Base-by-base conservation (phyloP, 2,329 filamentous ascomycete species). In the Saccharata proteae region DNA sequence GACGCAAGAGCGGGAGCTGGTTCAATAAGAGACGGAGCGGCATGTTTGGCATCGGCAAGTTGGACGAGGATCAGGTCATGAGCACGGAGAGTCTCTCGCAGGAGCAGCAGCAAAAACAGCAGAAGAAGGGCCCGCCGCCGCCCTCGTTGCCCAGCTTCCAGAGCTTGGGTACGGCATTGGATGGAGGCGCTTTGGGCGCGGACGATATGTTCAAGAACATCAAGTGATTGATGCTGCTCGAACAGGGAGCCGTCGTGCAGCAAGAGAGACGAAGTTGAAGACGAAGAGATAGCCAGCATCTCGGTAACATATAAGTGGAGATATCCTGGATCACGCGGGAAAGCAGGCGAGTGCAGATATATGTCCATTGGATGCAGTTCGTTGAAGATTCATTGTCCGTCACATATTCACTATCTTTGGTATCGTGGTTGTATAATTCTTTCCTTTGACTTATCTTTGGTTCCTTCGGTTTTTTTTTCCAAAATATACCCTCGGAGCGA, bases 1-100 rank as follows among this genome's bases (percentile, higher is more conserved):
- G 27, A 21, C 32, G 52, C 39, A 57, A 56, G 47, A 57, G 55
- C 36, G 45, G 46, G 23, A 50, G 52, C 39, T 59, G 55, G 55
- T 58, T 58, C 34, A 47, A 51, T 39, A 55, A 47, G 43, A 48
- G 54, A 38, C 55, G 54, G 45, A 54, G 51, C 34, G 41, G 44
- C 18, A 51, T 55, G 32, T 40, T 45, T 23, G 31, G 31, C 15
- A 41, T 50, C 26, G 52, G 49, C 5, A 32, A 45, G 11, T 43
- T 55, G 20, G 45, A 47, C 18, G 55, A 58, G 31, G 50, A 44
- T 9, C 24, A 37, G n/a, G 5, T 12, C 12, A 26, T 16, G 10
- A 32, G 20, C 30, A 26, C 11, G 3, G 11, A 29, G 16, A 6
- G 17, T 6, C 14, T 15, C 8, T 7, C 7, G 8, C 7, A 14